phyloP scores from a whole-genome alignment of 176 grass and related monocot genomes.

The Musa troglodytarum region DNA sequence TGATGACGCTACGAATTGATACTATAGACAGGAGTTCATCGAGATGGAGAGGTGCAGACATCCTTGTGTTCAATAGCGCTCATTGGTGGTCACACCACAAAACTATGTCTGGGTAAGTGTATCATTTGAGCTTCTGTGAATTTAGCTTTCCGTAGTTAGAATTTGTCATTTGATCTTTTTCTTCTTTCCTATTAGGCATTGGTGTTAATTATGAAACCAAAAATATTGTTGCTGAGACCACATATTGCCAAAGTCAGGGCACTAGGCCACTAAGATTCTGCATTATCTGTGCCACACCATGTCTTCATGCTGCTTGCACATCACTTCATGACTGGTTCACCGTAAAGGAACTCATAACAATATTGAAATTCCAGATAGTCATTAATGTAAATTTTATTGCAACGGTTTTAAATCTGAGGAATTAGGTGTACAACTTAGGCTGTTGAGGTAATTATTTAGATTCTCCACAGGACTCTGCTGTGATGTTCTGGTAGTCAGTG shows the following conservation, averaged over 20 bases:
- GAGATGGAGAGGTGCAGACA: constrained; percentile 66
- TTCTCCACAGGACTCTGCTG: no score
- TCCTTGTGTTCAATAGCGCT: constrained; percentile 90
- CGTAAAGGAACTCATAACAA: no score
- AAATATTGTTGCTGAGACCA: background rate
- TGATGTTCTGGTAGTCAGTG: no score
- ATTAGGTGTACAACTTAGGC: no score
- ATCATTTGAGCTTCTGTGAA: constrained; percentile 6
- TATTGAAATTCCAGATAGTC: no score
- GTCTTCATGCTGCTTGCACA: no score
- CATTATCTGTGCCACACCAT: background rate
- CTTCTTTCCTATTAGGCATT: background rate
- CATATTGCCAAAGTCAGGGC: background rate
- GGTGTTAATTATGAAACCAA: background rate
- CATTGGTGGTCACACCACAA: constrained; percentile 99
- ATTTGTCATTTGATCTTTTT: background rate
- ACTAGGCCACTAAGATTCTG: background rate
- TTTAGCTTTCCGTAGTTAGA: background rate
- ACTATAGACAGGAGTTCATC: constrained; percentile 56
- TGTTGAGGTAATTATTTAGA: no score
- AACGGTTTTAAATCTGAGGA: no score
- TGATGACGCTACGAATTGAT: constrained; percentile 59
- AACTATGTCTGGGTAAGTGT: constrained; percentile 71
- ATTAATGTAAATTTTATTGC: no score
- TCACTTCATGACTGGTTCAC: no score